Evolutionary conservation across 129 eudicot genomes (phyloP), one percentile per base, ranked within the genome.

Genomic region (Deinandra increscens): DNA sequence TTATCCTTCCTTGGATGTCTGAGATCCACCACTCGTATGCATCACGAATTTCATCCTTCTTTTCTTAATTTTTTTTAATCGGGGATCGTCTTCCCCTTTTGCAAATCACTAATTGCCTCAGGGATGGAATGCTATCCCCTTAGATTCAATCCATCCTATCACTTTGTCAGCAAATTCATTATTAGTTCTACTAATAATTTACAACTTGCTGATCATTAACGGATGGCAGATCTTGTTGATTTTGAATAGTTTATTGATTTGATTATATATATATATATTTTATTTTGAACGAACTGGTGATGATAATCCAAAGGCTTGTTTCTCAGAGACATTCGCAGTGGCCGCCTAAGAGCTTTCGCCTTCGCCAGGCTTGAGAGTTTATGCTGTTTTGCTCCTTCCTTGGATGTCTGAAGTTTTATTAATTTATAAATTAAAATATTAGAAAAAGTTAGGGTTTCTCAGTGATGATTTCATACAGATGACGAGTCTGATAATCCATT

Each of bases 281-380:
- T n/a, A n/a, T n/a, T n/a, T n/a, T n/a, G n/a, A n/a, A n/a, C n/a
- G 5, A 38, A 37, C 68, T 68, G 26, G 11, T 79, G 79, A 73
- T 67, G 83, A 73, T 78, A 66, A 66, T 19, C 13, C n/a, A 0
- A 79, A 73, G 83, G 79, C 79, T 79, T 73, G 79, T 73, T 79
- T 73, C 79, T 73, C 75, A 78, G 82, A 73, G 6, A 79, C 83
- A 73, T 79, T 79, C 79, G 79, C 83, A 79, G 83, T 73, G 83
- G 79, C 83, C 79, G 78, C 10, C 78, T 72, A 59, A 78, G 82
- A 72, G 36, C 82, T 72, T 78, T 78, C 78, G 82, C 75, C 82
- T 51, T 73, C 83, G 83, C 83, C 83, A 67, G 83, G 79, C 83
- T 79, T 72, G 82, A 79, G 82, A 79, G 82, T 14, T 72, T 9